These are phyloP conservation scores for Pythium grandisporangium DNA, from an alignment of 352 stramenopile genomes.

Conservation along the genomic window DNA sequence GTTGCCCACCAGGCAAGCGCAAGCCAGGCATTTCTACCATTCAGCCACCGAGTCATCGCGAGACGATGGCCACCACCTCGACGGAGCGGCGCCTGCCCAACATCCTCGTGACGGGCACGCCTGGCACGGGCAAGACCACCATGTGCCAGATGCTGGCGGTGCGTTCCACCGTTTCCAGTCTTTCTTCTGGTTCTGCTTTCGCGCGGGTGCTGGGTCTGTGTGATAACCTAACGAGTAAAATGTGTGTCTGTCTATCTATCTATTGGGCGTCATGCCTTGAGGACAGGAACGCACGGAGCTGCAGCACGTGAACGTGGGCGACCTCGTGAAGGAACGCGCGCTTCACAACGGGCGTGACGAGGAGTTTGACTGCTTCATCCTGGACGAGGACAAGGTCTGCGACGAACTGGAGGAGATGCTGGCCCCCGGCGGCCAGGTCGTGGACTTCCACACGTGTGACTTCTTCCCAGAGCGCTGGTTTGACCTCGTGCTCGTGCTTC, in stretches of 20 bases:
- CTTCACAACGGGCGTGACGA: conserved; percentile 87
- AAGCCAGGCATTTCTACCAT: not conserved
- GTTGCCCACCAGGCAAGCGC: not conserved
- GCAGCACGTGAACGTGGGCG: conserved; percentile 92
- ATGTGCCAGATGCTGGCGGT: conserved; percentile 89
- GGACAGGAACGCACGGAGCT: conserved; percentile 75
- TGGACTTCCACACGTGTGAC: conserved; percentile 97
- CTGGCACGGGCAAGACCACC: conserved; percentile 93
- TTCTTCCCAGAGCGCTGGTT: conserved; percentile 98
- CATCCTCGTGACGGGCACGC: conserved; percentile 97
- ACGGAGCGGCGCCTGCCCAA: conserved; percentile 71
- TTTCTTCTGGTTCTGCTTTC: not conserved
- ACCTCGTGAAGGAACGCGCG: conserved; percentile 83
- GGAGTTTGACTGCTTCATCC: conserved; percentile 93
- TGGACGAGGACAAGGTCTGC: conserved; percentile 96
- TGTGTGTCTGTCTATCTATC: conserved; percentile 4
- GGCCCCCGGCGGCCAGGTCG: conserved; percentile 82
- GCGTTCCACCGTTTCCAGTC: conserved; percentile 4
- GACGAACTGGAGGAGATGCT: conserved; percentile 93
- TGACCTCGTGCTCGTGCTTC: conserved; percentile 90
- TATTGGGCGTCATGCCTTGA: no score
- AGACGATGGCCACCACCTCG: not conserved
- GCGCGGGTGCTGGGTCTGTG: not conserved
- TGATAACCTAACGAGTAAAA: conserved; percentile 2
- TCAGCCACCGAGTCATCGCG: not conserved